Evolutionary conservation across 2,329 filamentous ascomycete species (phyloP).

Genomic region (Lachnellula hyalina): DNA sequence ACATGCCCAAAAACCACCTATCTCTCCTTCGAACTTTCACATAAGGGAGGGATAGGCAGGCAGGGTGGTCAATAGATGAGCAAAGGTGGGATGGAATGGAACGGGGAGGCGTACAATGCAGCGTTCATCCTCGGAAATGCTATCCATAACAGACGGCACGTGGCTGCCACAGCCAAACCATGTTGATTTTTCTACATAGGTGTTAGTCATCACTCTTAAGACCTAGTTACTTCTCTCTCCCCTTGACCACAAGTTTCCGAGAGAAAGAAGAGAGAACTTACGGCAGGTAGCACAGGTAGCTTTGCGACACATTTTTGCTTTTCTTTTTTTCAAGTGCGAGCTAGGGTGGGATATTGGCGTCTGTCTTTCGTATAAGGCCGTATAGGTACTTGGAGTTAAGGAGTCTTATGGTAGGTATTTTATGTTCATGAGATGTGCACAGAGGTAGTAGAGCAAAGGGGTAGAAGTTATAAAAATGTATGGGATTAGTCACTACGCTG

Average conservation of each 20-base stretch:
- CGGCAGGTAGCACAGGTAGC: constrained; percentile 45
- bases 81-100: not conserved
- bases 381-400: not conserved
- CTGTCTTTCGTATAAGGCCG: not conserved
- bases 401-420: not conserved
- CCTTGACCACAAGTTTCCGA: not conserved
- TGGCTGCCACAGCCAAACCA: constrained; percentile 51
- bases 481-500: not conserved
- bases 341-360: not conserved
- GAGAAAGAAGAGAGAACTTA: constrained; percentile 29
- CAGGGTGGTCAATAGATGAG: not conserved
- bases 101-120: constrained; percentile 36
- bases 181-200: constrained; percentile 40
- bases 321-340: constrained; percentile 30
- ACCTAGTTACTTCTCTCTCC: not conserved
- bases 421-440: too few relatives aligned
- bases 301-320: constrained; percentile 44
- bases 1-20: not conserved
- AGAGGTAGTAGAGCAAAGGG: too few relatives aligned
- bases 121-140: constrained; percentile 43
- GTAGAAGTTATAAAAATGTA: too few relatives aligned
- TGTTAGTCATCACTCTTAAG: not conserved
- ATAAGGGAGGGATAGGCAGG: not conserved
- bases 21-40: not conserved
- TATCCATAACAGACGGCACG: constrained; percentile 47